These are phyloP conservation scores for Avena insularis DNA, from an alignment of 176 grass and related monocot species.

Conservation along the genomic window DNA sequence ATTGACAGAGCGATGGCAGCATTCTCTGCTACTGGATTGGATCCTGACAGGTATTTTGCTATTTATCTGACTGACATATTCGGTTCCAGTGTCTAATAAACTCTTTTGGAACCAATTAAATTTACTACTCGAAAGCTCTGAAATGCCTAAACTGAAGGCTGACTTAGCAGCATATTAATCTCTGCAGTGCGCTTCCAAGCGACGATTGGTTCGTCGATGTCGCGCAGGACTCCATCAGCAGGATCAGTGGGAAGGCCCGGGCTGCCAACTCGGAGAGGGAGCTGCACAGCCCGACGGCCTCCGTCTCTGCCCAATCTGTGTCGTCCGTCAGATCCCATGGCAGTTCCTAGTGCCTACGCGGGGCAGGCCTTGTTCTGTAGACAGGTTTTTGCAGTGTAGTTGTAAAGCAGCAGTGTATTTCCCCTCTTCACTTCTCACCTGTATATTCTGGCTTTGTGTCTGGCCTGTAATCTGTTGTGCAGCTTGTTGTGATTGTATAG, in stretches of 20 bases:
- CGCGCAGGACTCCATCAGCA: slow-evolving; percentile 64
- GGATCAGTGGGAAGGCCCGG: slow-evolving; percentile 74
- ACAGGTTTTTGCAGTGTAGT: slow-evolving; percentile 42
- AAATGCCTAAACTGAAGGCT: background rate
- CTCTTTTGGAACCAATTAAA: background rate
- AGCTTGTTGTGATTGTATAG: slow-evolving; percentile 21
- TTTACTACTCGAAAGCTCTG: background rate
- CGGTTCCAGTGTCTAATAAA: background rate
- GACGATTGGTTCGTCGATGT: slow-evolving; percentile 93
- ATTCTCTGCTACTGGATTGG: slow-evolving; percentile 82
- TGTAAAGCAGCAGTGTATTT: background rate
- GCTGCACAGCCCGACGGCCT: slow-evolving; percentile 80
- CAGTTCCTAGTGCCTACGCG: slow-evolving; percentile 53
- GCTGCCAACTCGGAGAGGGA: slow-evolving; percentile 72
- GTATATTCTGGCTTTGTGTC: background rate
- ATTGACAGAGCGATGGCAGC: slow-evolving; percentile 82
- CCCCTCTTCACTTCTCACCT: background rate
- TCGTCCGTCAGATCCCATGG: slow-evolving; percentile 73
- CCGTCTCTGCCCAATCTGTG: slow-evolving; percentile 84
- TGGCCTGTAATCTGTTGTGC: background rate
- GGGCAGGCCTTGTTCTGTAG: slow-evolving; percentile 34
- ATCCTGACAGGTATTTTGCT: slow-evolving; percentile 75
- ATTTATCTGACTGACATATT: background rate
- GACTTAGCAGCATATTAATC: background rate
- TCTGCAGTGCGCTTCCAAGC: slow-evolving; percentile 59